phyloP scores from a whole-genome alignment of 768 basidiomycete genomes.

The Rossbeevera mucosa region DNA sequence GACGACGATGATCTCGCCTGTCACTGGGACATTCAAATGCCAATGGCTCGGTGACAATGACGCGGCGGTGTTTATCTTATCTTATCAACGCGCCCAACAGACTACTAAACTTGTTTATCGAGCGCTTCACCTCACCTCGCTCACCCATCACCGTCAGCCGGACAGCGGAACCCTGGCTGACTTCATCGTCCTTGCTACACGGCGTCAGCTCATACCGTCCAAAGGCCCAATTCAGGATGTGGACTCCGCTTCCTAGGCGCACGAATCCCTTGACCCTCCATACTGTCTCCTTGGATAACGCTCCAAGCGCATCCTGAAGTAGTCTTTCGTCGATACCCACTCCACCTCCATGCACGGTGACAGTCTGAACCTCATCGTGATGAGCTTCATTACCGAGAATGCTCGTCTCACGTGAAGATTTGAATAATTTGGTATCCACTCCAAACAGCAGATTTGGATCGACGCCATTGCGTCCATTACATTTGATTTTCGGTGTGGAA shows the following conservation, averaged over 20 bases:
- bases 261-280: constrained; percentile 90
- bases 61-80: constrained; percentile 7
- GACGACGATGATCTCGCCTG: constrained; percentile 5
- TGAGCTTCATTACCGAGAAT: constrained; percentile 35
- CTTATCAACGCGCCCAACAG: constrained; percentile 34
- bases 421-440: constrained; percentile 79
- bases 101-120: constrained; percentile 51
- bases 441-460: constrained; percentile 82
- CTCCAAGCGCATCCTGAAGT: constrained; percentile 45
- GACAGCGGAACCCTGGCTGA: constrained; percentile 35
- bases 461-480: constrained; percentile 57
- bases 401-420: constrained; percentile 13
- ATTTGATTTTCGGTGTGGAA: constrained; percentile 78
- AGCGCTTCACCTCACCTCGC: constrained; percentile 67
- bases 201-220: constrained; percentile 70
- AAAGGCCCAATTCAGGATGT: constrained; percentile 92
- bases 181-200: constrained; percentile 24
- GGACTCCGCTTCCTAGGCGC: constrained; percentile 38
- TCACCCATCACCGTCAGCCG: constrained; percentile 90
- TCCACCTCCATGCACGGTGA: constrained; percentile 28
- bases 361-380: constrained; percentile 83
- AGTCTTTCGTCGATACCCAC: constrained; percentile 27
- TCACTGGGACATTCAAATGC: background rate
- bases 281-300: constrained; percentile 61
- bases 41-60: constrained; percentile 2